phyloP scores from a whole-genome alignment of 1,284 basidiomycete genomes.

The Kwoniella shivajii region DNA sequence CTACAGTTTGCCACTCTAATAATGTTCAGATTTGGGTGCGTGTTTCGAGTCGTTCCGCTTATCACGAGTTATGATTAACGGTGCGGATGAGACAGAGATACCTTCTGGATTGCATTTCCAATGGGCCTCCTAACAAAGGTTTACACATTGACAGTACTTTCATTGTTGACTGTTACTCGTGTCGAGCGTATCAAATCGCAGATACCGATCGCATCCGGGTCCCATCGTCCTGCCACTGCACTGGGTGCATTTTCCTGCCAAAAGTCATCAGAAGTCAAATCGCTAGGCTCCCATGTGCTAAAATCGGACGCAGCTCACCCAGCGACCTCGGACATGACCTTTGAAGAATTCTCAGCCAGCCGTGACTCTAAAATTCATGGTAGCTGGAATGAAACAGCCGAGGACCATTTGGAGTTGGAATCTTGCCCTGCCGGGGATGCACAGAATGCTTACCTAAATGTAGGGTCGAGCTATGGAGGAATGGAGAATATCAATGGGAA shows the following conservation, averaged over 20 bases:
- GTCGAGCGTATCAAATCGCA: too few species aligned
- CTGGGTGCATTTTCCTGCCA: background rate
- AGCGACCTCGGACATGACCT: too few species aligned
- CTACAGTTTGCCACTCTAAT: background rate
- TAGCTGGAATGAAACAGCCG: too few species aligned
- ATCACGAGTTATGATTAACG: background rate
- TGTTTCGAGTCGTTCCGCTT: too few species aligned
- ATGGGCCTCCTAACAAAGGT: background rate
- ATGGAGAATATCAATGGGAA: background rate
- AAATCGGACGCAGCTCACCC: too few species aligned
- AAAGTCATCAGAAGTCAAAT: too few species aligned
- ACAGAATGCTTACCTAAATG: background rate
- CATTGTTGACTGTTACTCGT: too few species aligned
- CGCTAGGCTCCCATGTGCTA: too few species aligned
- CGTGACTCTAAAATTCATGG: too few species aligned
- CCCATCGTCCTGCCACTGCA: background rate
- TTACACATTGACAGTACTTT: background rate
- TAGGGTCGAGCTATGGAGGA: background rate
- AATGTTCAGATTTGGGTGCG: too few species aligned
- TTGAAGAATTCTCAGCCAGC: too few species aligned
- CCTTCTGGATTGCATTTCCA: background rate
- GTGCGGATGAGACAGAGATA: background rate
- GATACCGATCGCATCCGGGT: background rate
- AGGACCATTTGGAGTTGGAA: too few species aligned
- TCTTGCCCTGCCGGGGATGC: background rate